phyloP scores from a whole-genome alignment of 1,284 basidiomycete genomes.

The Xanthoconium separans region DNA sequence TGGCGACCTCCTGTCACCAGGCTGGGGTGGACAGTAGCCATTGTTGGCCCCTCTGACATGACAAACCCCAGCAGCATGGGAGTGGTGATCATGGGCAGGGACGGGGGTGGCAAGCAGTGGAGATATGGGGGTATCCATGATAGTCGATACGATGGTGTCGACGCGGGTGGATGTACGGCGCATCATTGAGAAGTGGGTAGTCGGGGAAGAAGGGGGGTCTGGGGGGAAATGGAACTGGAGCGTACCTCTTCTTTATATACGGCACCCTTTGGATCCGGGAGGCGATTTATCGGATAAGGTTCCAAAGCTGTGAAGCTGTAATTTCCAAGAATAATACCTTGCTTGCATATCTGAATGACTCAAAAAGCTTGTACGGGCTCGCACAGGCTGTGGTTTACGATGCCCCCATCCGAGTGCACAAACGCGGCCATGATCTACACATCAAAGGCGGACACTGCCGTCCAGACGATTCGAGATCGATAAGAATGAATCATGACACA shows the following conservation, averaged over 20 bases:
- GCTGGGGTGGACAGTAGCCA: constrained; percentile 27
- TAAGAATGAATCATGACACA: no score
- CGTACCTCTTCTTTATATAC: constrained; percentile 7
- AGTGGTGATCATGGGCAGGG: constrained; percentile 23
- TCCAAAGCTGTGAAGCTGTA: not conserved
- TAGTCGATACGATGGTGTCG: not conserved
- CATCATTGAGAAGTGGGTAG: not conserved
- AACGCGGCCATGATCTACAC: not conserved
- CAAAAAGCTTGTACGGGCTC: not conserved
- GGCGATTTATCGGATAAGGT: not conserved
- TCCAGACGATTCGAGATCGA: not conserved
- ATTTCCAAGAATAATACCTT: not conserved
- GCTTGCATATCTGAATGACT: not conserved
- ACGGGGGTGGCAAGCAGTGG: constrained; percentile 14
- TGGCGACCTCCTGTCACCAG: constrained; percentile 39
- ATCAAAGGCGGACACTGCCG: not conserved
- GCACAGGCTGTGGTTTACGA: constrained; percentile 2
- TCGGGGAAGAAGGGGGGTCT: not conserved
- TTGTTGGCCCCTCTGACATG: constrained; percentile 20
- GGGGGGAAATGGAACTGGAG: not conserved
- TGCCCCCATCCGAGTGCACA: not conserved
- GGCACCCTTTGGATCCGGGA: not conserved
- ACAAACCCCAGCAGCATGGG: constrained; percentile 20
- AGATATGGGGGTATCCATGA: constrained; percentile 8
- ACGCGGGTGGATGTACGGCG: not conserved